These are phyloP conservation scores for Colletotrichum chrysophilum DNA, from an alignment of 2,329 filamentous ascomycete species.

Conservation along the genomic window DNA sequence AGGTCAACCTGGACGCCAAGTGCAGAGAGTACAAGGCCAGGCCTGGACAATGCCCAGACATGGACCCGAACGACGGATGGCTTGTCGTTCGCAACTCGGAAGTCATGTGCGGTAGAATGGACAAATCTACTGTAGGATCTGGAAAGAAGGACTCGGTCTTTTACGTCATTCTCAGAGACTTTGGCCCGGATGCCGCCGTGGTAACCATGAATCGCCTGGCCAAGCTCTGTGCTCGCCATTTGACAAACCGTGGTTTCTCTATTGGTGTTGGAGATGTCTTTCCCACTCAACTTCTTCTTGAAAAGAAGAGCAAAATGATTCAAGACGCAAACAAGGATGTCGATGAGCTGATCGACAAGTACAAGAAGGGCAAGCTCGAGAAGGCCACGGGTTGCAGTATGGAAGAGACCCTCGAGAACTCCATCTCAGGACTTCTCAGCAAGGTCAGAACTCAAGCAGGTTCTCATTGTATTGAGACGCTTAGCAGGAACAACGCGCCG, in stretches of 20 bases:
- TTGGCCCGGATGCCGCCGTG: conserved; percentile 86
- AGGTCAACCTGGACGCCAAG: conserved; percentile 92
- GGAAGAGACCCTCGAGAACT: conserved; percentile 89
- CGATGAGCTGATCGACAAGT: conserved; percentile 82
- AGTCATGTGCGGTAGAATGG: conserved; percentile 97
- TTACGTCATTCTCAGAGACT: conserved; percentile 95
- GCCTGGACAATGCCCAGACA: conserved; percentile 64
- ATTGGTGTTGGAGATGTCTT: conserved; percentile 96
- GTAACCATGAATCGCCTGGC: conserved; percentile 93
- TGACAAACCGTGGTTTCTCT: conserved; percentile 92
- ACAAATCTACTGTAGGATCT: conserved; percentile 95
- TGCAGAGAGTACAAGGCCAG: conserved; percentile 80
- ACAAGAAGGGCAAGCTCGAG: conserved; percentile 79
- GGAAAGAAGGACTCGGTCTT: conserved; percentile 99
- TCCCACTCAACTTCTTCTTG: conserved; percentile 73
- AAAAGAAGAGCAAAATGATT: conserved; percentile 78
- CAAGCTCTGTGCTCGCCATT: conserved; percentile 85
- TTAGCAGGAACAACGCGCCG: conserved; percentile 91
- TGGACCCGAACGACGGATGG: conserved; percentile 89
- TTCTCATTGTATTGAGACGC: conserved; percentile 85
- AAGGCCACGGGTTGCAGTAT: conserved; percentile 90
- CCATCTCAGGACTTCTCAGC: conserved; percentile 88
- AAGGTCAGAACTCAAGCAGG: conserved; percentile 91
- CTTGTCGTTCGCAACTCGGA: conserved; percentile 95
- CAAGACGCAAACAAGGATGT: conserved; percentile 79